Evolutionary conservation across 495 filamentous ascomycete species (phyloP), one percentile per base, ranked within the genome.

Genomic region (Podospora pseudocomata): DNA sequence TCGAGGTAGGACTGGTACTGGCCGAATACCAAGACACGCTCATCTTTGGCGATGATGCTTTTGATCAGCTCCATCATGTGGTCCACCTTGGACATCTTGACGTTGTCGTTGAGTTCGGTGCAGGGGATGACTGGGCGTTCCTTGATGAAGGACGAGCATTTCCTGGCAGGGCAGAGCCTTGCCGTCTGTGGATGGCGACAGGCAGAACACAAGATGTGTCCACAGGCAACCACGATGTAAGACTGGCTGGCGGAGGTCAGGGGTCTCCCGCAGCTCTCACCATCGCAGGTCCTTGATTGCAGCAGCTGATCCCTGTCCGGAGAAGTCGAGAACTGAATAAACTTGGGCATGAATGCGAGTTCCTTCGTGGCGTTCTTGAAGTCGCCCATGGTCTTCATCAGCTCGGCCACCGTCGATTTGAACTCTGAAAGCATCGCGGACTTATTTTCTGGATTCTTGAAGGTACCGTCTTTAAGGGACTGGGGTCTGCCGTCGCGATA

Each of bases 21-120:
- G 11, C 68, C 72, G 62, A 83, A 83, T n/a, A 81, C 59, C 44
- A 83, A 20, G 19, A 76, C 66, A 13, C 53, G 67, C 0, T 76
- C 76, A 1, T 75, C 69, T 0, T 39, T 15, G 3, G 72, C 74
- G 27, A 76, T 70, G 7, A 26, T 30, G 18, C 19, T 15, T 26
- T 63, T 61, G 59, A 79, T 71, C 1, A 65, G 66, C 15, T 73
- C 60, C 26, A 66, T 66, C 11, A 81, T 70, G 63, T 66, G 68
- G 28, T 64, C 61, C 5, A 70, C 65, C 63, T 78, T 79, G 49
- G 71, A 61, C 18, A 16, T 34, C 26, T 19, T 71, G 67, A 39
- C 65, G 63, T 7, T 34, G 32, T 9, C 15, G 18, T 34, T n/a
- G 7, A 26, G 7, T 26, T 13, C 16, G 6, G 70, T 64, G 57